Conservation (phyloP, 139 green algal genomes). For the Chlamydomonas sp. region DNA sequence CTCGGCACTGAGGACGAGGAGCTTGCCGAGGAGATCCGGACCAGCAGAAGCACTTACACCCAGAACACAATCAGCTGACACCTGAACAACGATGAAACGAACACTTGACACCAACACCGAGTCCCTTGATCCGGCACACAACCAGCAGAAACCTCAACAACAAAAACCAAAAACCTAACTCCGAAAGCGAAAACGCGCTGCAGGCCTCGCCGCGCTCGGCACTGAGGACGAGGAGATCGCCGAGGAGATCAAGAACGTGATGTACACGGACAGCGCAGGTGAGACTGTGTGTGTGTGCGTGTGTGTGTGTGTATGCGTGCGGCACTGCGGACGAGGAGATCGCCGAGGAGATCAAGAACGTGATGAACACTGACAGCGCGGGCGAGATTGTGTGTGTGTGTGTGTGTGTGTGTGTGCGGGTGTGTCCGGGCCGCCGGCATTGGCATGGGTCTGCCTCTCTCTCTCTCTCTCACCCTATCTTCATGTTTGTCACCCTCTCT, state of each 20-base stretch:
- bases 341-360: conserved; percentile 92
- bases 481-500: conserved; percentile 10
- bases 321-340: conserved; percentile 59
- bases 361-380: conserved; percentile 75
- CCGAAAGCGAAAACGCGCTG: too few relatives aligned
- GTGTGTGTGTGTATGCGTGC: too few relatives aligned
- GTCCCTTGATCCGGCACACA: too few relatives aligned
- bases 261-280: conserved; percentile 78
- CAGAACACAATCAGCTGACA: too few relatives aligned
- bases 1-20: conserved; percentile 64
- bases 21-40: conserved; percentile 93
- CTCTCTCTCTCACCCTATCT: conserved; percentile 52
- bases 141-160: too few relatives aligned
- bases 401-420: conserved; percentile 22
- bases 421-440: conserved; percentile 80
- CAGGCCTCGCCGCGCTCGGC: conserved; percentile 80
- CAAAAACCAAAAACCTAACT: too few relatives aligned
- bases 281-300: too few relatives aligned
- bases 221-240: conserved; percentile 56
- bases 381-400: too few relatives aligned
- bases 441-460: conserved; percentile 84
- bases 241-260: conserved; percentile 91
- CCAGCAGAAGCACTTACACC: conserved; percentile 76
- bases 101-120: too few relatives aligned
- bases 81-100: too few relatives aligned